A percentile compares a stretch with the other conserved stretches of the same genome.
Conservation (phyloP, 2,329 filamentous ascomycete genomes). For the Beauveria pseudobassiana region DNA sequence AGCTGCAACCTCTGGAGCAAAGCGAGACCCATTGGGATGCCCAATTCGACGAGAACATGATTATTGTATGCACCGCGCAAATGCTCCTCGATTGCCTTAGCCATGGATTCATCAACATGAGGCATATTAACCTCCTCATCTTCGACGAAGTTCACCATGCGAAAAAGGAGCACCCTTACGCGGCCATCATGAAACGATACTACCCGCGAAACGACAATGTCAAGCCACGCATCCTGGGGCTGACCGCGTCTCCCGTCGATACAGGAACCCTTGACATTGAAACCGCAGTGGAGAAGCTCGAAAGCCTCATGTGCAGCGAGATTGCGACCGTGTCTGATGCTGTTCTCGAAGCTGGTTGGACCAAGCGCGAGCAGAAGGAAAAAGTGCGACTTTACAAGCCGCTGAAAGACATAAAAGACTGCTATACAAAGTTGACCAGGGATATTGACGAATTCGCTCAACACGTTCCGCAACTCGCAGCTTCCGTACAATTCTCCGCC, state of each 20-base stretch:
- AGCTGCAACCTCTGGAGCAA: conserved; percentile 40
- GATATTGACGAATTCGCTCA: conserved; percentile 41
- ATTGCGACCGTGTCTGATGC: conserved; percentile 64
- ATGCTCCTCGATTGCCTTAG: conserved; percentile 73
- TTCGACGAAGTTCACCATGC: conserved; percentile 97
- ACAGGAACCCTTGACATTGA: conserved; percentile 61
- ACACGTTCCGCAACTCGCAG: conserved; percentile 40
- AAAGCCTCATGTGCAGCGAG: conserved; percentile 67
- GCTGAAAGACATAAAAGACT: conserved; percentile 35
- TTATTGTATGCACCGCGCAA: conserved; percentile 87
- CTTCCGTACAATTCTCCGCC: conserved; percentile 47
- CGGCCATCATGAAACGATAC: conserved; percentile 81
- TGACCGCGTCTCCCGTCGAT: conserved; percentile 95
- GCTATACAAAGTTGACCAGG: conserved; percentile 58
- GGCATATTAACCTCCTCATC: conserved; percentile 79
- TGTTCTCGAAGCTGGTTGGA: conserved; percentile 19
- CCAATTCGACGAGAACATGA: conserved; percentile 58
- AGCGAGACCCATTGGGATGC: conserved; percentile 42
- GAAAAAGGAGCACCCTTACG: conserved; percentile 89
- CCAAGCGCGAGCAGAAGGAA: conserved; percentile 38
- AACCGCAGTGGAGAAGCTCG: conserved; percentile 64
- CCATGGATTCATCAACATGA: conserved; percentile 72
- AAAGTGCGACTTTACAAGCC: conserved; percentile 36
- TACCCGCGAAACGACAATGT: conserved; percentile 49
- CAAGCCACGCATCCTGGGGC: conserved; percentile 74